These are phyloP conservation scores for Russula ochroleuca DNA, from an alignment of 768 basidiomycete species.

Conservation along the genomic window DNA sequence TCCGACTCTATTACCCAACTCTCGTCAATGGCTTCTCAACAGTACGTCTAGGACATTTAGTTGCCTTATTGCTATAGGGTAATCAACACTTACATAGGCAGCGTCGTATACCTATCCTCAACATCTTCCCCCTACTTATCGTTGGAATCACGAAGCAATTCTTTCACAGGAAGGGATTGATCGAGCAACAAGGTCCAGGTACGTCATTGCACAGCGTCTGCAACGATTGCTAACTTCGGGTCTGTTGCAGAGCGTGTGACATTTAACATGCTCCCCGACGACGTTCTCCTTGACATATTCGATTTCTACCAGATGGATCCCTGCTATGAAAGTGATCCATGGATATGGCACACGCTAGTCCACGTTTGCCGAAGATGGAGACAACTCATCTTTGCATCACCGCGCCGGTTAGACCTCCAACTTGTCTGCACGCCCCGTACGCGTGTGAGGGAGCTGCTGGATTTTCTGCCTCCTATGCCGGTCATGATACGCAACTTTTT, in stretches of 20 bases:
- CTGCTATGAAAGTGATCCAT: neutral
- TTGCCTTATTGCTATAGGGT: too few relatives aligned
- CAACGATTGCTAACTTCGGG: neutral
- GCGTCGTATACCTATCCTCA: neutral
- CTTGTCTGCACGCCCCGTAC: constrained; percentile 4
- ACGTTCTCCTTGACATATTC: constrained; percentile 19
- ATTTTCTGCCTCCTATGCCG: neutral
- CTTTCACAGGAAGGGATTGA: neutral
- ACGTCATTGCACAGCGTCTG: neutral
- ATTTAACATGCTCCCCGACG: constrained; percentile 7
- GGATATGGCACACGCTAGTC: constrained; percentile 3
- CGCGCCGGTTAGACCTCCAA: constrained; percentile 3
- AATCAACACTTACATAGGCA: neutral
- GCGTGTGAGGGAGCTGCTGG: constrained; percentile 2
- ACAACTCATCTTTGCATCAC: constrained; percentile 4
- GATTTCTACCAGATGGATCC: neutral
- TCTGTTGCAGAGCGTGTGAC: neutral
- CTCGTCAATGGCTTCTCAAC: neutral
- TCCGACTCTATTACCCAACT: neutral
- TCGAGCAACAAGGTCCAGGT: neutral
- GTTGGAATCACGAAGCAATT: neutral
- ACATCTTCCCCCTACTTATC: neutral
- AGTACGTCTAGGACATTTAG: neutral
- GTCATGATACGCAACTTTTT: neutral
- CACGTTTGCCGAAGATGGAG: constrained; percentile 18